These are phyloP conservation scores for Kodamaea jinghongensis DNA, from an alignment of 805 yeast species.

Conservation along the genomic window DNA sequence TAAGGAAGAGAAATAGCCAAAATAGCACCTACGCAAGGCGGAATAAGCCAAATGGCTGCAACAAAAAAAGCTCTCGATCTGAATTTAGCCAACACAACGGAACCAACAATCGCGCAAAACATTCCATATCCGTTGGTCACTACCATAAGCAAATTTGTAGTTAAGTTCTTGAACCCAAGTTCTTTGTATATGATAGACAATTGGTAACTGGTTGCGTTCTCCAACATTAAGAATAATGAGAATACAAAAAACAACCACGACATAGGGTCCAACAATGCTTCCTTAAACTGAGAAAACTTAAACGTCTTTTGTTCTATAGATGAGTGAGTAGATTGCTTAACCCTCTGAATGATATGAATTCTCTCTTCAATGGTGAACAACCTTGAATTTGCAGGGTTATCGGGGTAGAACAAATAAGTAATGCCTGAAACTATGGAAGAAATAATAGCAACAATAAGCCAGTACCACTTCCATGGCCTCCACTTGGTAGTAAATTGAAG, in stretches of 20 bases:
- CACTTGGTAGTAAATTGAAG: conserved; percentile 36
- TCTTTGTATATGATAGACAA: conserved; percentile 47
- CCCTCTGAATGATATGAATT: conserved; percentile 43
- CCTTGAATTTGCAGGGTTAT: conserved; percentile 52
- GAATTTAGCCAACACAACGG: conserved; percentile 24
- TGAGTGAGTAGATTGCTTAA: conserved; percentile 32
- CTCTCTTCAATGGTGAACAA: conserved; percentile 49
- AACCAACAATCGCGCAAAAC: conserved; percentile 37
- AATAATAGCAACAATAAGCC: too few relatives aligned
- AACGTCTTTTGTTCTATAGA: conserved; percentile 41
- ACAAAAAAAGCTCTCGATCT: conserved; percentile 40
- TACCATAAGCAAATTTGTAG: conserved; percentile 51
- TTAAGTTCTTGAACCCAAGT: conserved; percentile 37
- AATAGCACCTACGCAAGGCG: conserved; percentile 45
- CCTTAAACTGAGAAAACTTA: conserved; percentile 48
- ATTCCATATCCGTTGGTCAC: conserved; percentile 52
- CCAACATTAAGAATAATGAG: conserved; percentile 46
- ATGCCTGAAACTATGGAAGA: conserved; percentile 50
- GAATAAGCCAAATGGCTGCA: conserved; percentile 33
- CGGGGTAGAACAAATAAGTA: conserved; percentile 45
- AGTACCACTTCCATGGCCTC: conserved; percentile 36
- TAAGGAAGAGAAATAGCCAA: conserved; percentile 45
- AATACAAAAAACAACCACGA: conserved; percentile 25
- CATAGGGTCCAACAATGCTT: conserved; percentile 44
- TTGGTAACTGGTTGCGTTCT: conserved; percentile 54